Percentiles rank a stretch among this genome's conserved stretches.
Evolutionary conservation across 306 rosid genomes (phyloP).

Genomic region (Lathyrus tuberosus): DNA sequence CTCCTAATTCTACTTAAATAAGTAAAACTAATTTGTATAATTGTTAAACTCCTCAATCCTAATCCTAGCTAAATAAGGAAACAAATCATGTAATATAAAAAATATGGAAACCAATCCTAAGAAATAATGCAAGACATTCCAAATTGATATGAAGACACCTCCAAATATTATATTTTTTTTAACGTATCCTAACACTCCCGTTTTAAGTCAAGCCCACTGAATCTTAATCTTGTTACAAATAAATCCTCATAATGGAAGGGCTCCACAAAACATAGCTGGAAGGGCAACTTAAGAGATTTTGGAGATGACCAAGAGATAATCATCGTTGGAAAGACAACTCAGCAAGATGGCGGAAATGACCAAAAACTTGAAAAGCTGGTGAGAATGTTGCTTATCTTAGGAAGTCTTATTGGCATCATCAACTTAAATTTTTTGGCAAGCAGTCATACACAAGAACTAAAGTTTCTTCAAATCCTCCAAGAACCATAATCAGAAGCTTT

Average conservation of each 20-base stretch:
- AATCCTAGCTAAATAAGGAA: neutral
- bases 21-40: neutral
- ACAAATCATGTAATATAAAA: neutral
- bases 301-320: neutral
- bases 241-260: neutral
- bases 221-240: neutral
- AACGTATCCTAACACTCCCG: neutral
- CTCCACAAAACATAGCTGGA: neutral
- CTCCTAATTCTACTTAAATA: constrained; percentile 1
- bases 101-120: constrained; percentile 3
- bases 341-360: neutral
- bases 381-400: neutral
- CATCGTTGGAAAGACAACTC: neutral
- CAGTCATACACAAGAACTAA: neutral
- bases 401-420: neutral
- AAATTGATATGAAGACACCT: neutral
- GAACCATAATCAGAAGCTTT: neutral
- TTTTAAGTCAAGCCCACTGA: neutral
- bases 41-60: neutral
- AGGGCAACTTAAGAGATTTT: neutral
- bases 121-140: neutral
- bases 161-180: neutral
- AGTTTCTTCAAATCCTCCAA: neutral
- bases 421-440: neutral
- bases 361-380: neutral